Percentiles rank a stretch among this genome's conserved stretches.
phyloP scores from a whole-genome alignment of 345 rosid genomes.

The Ricinus communis region DNA sequence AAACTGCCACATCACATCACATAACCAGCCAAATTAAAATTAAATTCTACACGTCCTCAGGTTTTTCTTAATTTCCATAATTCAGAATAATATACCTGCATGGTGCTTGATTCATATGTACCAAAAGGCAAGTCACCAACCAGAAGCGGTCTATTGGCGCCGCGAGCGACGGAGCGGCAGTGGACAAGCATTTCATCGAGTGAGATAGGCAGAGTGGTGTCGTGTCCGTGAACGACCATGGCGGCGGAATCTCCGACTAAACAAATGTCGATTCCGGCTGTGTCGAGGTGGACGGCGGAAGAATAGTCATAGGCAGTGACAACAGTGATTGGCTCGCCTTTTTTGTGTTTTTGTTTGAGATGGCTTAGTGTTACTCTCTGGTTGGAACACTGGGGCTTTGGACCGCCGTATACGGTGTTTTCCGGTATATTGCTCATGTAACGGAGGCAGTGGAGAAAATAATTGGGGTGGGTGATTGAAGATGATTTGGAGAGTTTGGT shows the following conservation, averaged over 20 bases:
- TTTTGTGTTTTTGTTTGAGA: slow-evolving; percentile 62
- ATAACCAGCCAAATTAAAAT: slow-evolving; percentile 20
- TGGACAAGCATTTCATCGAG: slow-evolving; percentile 95
- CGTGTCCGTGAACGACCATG: slow-evolving; percentile 96
- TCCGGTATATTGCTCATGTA: slow-evolving; percentile 80
- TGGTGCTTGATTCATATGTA: slow-evolving; percentile 66
- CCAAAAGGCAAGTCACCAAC: slow-evolving; percentile 94
- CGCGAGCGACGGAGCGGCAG: slow-evolving; percentile 84
- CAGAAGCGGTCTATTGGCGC: slow-evolving; percentile 75
- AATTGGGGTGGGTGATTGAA: neutral
- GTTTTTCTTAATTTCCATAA: neutral
- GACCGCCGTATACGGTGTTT: slow-evolving; percentile 78
- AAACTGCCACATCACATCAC: slow-evolving; percentile 31
- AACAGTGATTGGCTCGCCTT: slow-evolving; percentile 63
- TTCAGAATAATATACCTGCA: slow-evolving; percentile 43
- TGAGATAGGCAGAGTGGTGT: slow-evolving; percentile 88
- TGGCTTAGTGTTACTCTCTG: slow-evolving; percentile 62
- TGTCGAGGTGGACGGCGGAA: slow-evolving; percentile 77
- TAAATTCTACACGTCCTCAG: neutral
- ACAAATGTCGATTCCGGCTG: slow-evolving; percentile 79
- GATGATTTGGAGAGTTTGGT: neutral
- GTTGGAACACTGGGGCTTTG: slow-evolving; percentile 56
- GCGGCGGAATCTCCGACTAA: slow-evolving; percentile 91
- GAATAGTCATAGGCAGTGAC: slow-evolving; percentile 92
- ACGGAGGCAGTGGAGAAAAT: slow-evolving; percentile 36